These are phyloP conservation scores for Colletotrichum zoysiae DNA, from an alignment of 2,329 filamentous ascomycete species.

Conservation along the genomic window DNA sequence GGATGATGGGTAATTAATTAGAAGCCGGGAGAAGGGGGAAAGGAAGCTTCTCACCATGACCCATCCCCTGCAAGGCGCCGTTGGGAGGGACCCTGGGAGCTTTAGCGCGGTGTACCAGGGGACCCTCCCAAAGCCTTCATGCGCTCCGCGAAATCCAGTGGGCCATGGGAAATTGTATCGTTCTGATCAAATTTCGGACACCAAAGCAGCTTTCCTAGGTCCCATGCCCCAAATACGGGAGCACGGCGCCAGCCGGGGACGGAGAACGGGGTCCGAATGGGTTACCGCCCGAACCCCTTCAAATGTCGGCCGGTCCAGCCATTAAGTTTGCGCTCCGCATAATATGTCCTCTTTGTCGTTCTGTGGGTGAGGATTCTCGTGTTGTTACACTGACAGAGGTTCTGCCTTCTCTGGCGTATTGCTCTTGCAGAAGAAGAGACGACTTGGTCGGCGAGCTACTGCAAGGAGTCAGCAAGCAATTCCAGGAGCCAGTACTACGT, in stretches of 20 bases:
- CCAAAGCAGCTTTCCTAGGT: constrained; percentile 36
- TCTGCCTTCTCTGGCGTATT: neutral
- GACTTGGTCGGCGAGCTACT: constrained; percentile 1
- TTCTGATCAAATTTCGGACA: constrained; percentile 36
- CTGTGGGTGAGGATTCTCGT: neutral
- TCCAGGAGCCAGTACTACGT: constrained; percentile 9
- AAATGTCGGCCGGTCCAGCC: constrained; percentile 22
- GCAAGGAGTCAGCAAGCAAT: constrained; percentile 9
- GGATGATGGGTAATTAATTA: neutral
- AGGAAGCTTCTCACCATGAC: constrained; percentile 25
- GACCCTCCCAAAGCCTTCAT: constrained; percentile 38
- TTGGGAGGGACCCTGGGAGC: constrained; percentile 23
- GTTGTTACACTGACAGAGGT: constrained; percentile 13
- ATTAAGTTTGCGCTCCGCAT: constrained; percentile 3
- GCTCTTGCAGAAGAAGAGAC: neutral
- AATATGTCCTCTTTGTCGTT: neutral
- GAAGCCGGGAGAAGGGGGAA: constrained; percentile 1
- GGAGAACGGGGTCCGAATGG: constrained; percentile 34
- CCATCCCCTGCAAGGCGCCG: constrained; percentile 27
- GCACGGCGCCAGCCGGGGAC: constrained; percentile 24
- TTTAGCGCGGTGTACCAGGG: constrained; percentile 27
- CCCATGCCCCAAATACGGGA: constrained; percentile 35
- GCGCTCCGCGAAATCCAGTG: constrained; percentile 43
- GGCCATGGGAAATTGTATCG: constrained; percentile 39
- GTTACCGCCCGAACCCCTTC: constrained; percentile 22